phyloP scores from a whole-genome alignment of 768 basidiomycete genomes.

The Hemileccinum impolitum region DNA sequence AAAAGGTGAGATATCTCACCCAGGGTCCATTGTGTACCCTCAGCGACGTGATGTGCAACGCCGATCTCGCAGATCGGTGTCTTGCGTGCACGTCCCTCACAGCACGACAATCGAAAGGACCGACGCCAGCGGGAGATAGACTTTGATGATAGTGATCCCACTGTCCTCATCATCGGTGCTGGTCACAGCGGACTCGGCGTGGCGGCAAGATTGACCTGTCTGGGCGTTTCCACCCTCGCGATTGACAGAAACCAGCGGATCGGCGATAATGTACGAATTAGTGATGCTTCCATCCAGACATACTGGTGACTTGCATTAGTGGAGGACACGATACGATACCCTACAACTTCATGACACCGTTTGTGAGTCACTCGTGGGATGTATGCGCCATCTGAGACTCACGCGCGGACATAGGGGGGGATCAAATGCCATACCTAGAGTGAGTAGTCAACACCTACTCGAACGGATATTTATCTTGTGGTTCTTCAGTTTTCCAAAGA shows the following conservation, averaged over 20 bases:
- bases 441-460: constrained; percentile 23
- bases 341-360: constrained; percentile 51
- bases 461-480: background rate
- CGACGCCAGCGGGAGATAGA: constrained; percentile 38
- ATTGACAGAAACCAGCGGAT: constrained; percentile 49
- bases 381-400: constrained; percentile 3
- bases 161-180: constrained; percentile 60
- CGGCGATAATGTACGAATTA: constrained; percentile 40
- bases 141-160: constrained; percentile 47
- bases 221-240: constrained; percentile 52
- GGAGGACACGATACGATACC: constrained; percentile 56
- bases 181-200: constrained; percentile 64
- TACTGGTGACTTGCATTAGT: constrained; percentile 25
- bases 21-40: background rate
- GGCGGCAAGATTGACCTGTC: constrained; percentile 56
- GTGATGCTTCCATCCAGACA: background rate
- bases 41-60: background rate
- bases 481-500: constrained; percentile 44
- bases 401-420: constrained; percentile 36
- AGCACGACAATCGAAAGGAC: constrained; percentile 51
- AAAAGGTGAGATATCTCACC: constrained; percentile 30
- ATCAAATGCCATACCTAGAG: constrained; percentile 56
- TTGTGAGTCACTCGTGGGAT: constrained; percentile 34
- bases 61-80: constrained; percentile 28
- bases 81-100: constrained; percentile 37